A percentile compares a stretch with the other conserved stretches of the same genome.
Evolutionary conservation across 2,329 filamentous ascomycete species (phyloP).

Genomic region (Colletotrichum tabaci): DNA sequence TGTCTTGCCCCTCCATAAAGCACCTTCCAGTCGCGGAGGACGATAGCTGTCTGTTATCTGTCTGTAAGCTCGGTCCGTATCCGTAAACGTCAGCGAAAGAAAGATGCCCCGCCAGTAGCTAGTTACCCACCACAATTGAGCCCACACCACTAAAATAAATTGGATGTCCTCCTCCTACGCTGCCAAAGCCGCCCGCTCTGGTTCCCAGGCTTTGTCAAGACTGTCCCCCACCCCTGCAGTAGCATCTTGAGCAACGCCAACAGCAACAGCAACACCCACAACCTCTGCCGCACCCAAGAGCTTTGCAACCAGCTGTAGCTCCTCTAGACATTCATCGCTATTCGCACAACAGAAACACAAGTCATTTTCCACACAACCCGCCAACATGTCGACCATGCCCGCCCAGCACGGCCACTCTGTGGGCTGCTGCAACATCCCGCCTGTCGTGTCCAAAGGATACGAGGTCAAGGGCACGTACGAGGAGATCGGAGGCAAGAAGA

Average conservation of each 20-base stretch:
- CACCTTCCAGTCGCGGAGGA: constrained; percentile 14
- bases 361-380: constrained; percentile 23
- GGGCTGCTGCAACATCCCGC: constrained; percentile 72
- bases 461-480: constrained; percentile 70
- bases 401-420: constrained; percentile 68
- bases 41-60: neutral
- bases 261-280: constrained; percentile 7
- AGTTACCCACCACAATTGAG: constrained; percentile 8
- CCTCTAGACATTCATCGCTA: neutral
- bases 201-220: constrained; percentile 29
- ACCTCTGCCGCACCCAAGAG: constrained; percentile 3
- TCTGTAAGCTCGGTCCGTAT: constrained; percentile 7
- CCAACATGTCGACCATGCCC: constrained; percentile 65
- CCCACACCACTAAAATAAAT: constrained; percentile 9
- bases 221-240: neutral
- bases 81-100: constrained; percentile 24
- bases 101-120: constrained; percentile 7
- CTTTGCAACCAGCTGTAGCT: constrained; percentile 8
- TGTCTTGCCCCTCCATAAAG: constrained; percentile 13
- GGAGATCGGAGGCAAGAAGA: constrained; percentile 69
- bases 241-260: constrained; percentile 23
- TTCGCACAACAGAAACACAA: neutral
- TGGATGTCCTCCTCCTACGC: constrained; percentile 28
- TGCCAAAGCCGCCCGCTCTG: constrained; percentile 28
- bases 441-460: constrained; percentile 70